Evolutionary conservation across 257 asterid species (phyloP), one percentile per base, ranked within the genome.

Genomic region (Voacanga thouarsii): DNA sequence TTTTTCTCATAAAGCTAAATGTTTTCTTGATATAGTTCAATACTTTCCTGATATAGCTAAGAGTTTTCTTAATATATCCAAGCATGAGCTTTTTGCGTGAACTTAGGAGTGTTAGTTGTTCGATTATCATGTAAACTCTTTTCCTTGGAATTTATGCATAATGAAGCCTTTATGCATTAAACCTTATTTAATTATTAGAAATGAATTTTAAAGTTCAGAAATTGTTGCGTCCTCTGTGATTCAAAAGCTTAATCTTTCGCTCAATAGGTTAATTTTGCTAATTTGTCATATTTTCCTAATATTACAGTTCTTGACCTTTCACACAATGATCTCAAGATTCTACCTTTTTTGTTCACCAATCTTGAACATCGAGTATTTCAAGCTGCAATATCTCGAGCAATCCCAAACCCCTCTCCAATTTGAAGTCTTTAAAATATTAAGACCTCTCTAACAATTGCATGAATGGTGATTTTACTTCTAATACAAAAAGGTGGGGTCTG

Each of bases 251-350:
- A 86, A 93, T 82, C 89, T 95, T 64, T 90, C 99, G 0, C 83
- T 53, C 71, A 95, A 95, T 83, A 85, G 99, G 92, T 90, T 95
- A 86, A 75, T 79, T 84, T 93, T 21, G 85, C 77, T 37, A 73
- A 74, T 74, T 73, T 90, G 47, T 83, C 93, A 0, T 68, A 37
- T 79, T 84, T 91, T 28, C 80, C 59, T 11, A 86, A 88, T 80
- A 82, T 93, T 2, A 84, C 59, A 19, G 82, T 37, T 76, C 91
- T 95, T 64, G 89, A 89, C 72, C 81, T 95, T 6, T 91, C 99
- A 43, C 85, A 83, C 37, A 95, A 93, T 77, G 82, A 76, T 80
- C 83, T 95, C 39, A 82, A 75, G 44, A 24, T 0, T 45, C 69
- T 89, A 7, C 96, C 96, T 12, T 74, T 75, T 76, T 86, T 89